These are phyloP conservation scores for Drosera spatulata DNA, from an alignment of 179 eudicot species.

Conservation along the genomic window DNA sequence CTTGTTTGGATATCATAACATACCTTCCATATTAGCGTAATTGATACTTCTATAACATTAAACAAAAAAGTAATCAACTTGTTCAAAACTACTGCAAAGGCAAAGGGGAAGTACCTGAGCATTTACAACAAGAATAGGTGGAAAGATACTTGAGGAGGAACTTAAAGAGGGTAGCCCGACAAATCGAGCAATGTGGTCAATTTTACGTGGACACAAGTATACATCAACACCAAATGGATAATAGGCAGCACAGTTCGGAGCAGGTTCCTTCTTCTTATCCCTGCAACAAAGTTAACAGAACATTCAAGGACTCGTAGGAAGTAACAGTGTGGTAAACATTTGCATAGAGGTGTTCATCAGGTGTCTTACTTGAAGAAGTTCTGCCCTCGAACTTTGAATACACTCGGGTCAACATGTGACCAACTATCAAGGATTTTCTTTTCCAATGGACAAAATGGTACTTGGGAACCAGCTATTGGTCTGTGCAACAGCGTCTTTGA, in stretches of 20 bases:
- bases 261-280: slow-evolving; percentile 89
- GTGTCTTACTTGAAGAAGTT: slow-evolving; percentile 61
- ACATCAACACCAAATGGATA: slow-evolving; percentile 89
- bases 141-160: slow-evolving; percentile 54
- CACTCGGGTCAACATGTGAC: slow-evolving; percentile 68
- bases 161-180: slow-evolving; percentile 65
- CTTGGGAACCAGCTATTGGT: slow-evolving; percentile 94
- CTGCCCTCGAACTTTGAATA: slow-evolving; percentile 67
- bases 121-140: slow-evolving; percentile 87
- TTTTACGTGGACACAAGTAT: slow-evolving; percentile 71
- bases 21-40: too few species aligned
- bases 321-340: too few species aligned
- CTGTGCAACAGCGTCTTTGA: slow-evolving; percentile 70
- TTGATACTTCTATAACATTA: too few species aligned
- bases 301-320: background rate
- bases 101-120: slow-evolving; percentile 52
- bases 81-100: background rate
- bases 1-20: too few species aligned
- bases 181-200: slow-evolving; percentile 85
- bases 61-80: background rate
- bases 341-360: background rate
- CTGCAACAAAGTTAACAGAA: slow-evolving; percentile 21
- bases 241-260: slow-evolving; percentile 73
- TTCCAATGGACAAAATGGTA: slow-evolving; percentile 69
- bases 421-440: slow-evolving; percentile 79